Evolutionary conservation across 2,329 filamentous ascomycete genomes (phyloP), one percentile per base, ranked within the genome.

Genomic region (Alternaria panax): DNA sequence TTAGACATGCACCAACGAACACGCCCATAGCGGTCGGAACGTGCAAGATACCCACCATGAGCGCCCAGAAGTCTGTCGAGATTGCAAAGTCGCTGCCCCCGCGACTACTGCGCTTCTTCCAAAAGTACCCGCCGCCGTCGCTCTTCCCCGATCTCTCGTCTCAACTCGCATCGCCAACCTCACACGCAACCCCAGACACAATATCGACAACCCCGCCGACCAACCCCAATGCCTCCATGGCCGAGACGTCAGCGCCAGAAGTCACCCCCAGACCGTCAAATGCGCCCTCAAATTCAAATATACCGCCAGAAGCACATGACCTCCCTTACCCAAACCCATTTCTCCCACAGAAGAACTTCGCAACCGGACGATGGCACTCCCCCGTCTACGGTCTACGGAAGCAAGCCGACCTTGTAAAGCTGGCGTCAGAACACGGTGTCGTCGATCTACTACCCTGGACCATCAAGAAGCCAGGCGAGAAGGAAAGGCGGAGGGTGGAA

Each of bases 391-490:
- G 92, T 5, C 84, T 96, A 68, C 87, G 95, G 55, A 87, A 92
- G 62, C 95, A 99, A 83, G 93, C 93, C 24, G 92, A 97, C 70
- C 85, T 99, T 24, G 91, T 95, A 70, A 96, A 96, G 81, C 79
- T 98, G 71, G 93, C 95, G 5, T 82, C 86, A 58, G 83, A 90
- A 71, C 86, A 93, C 78, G 91, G 91, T 54, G 90, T 97, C 4
- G 90, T 93, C 78, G 89, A 92, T 63, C 81, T 97, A 68, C 80
- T 97, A 60, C 93, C 93, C 0, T 86, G 86, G 68, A 91, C 90
- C 11, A 83, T 83, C 59, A 97, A 97, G 86, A 88, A 88, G 69
- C 90, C 89, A 2, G 90, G 88, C 68, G 85, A 87, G 75, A 88
- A 85, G 78, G 85, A 93, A 73, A 85, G 87, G 72, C 86, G 88